A percentile compares a stretch with the other conserved stretches of the same genome.
Evolutionary conservation across 2,329 filamentous ascomycete species (phyloP).

Genomic region (Alternaria burnsii): DNA sequence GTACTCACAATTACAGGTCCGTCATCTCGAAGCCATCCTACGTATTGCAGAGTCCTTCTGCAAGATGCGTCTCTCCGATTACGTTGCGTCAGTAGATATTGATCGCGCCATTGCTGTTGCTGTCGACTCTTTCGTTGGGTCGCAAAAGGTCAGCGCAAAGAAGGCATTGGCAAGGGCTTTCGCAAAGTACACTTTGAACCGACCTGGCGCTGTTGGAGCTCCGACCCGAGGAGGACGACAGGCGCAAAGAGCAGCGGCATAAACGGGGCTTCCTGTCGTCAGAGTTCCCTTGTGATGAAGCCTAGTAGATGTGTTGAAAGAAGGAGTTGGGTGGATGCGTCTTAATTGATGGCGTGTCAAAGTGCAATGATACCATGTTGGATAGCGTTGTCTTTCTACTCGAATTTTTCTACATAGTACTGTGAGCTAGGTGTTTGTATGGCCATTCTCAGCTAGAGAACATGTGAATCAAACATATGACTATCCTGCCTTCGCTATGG

Average conservation of each 20-base stretch:
- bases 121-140: conserved; percentile 93
- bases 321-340: conserved; percentile 8
- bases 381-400: not conserved
- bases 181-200: conserved; percentile 78
- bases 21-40: conserved; percentile 97
- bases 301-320: conserved; percentile 8
- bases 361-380: conserved; percentile 29
- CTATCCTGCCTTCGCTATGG: not conserved
- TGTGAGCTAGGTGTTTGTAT: not conserved
- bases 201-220: conserved; percentile 54
- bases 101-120: conserved; percentile 97
- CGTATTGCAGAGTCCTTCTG: conserved; percentile 93
- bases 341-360: conserved; percentile 12
- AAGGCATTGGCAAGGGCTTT: conserved; percentile 93
- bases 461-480: not conserved
- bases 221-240: conserved; percentile 38
- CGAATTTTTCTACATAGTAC: conserved; percentile 1
- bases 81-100: conserved; percentile 88
- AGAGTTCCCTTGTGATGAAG: not conserved
- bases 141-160: conserved; percentile 97
- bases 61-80: conserved; percentile 97
- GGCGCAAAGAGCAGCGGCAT: conserved; percentile 41
- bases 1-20: conserved; percentile 69
- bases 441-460: not conserved
- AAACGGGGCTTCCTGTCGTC: not conserved